These are phyloP conservation scores for Glaciozyma martinii DNA, from an alignment of 768 basidiomycete species.

Conservation along the genomic window DNA sequence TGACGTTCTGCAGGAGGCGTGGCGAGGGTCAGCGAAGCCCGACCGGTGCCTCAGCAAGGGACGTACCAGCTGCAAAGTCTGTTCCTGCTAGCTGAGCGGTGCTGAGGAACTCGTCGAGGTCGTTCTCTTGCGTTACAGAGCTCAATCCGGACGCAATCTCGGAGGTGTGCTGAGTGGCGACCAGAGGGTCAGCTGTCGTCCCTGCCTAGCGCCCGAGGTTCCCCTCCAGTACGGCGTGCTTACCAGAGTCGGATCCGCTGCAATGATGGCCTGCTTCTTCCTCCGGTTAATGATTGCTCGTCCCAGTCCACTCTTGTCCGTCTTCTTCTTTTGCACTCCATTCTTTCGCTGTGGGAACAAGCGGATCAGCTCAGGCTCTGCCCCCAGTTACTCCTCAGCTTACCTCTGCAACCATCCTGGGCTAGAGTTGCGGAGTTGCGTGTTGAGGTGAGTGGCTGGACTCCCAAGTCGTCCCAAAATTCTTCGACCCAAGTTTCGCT, in stretches of 20 bases:
- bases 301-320: conserved; percentile 55
- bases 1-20: conserved; percentile 37
- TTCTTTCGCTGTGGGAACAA: neutral
- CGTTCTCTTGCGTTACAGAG: conserved; percentile 90
- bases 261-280: conserved; percentile 60
- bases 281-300: conserved; percentile 90
- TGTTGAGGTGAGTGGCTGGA: neutral
- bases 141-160: conserved; percentile 65
- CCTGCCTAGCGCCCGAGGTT: neutral
- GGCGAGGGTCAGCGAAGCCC: neutral
- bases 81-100: conserved; percentile 90
- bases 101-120: conserved; percentile 90
- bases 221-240: conserved; percentile 3
- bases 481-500: no score
- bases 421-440: neutral
- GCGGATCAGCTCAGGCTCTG: no score
- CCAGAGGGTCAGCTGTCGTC: conserved; percentile 49
- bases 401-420: no score
- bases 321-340: neutral
- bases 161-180: conserved; percentile 70
- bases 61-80: conserved; percentile 86
- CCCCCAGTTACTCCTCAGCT: no score
- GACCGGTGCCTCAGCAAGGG: conserved; percentile 8
- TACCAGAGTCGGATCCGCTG: conserved; percentile 32
- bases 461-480: neutral